Conservation (phyloP, 78 protist genomes). For the Mantamonas sphyraenae region DNA sequence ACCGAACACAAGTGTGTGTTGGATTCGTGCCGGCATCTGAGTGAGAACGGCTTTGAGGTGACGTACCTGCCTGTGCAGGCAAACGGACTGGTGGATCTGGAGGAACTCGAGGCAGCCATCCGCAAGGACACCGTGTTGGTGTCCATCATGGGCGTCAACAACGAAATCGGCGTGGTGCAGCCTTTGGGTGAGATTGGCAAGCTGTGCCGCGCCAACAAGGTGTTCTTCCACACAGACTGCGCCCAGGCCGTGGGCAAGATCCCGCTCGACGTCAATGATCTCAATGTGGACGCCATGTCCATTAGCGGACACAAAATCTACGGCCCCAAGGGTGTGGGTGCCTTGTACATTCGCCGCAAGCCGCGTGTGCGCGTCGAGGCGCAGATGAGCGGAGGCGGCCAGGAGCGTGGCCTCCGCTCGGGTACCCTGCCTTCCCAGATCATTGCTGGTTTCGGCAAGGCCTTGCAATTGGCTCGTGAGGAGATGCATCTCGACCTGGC, state of each 20-base stretch:
- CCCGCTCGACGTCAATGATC: constrained; percentile 84
- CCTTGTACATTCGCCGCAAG: constrained; percentile 86
- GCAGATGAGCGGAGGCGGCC: constrained; percentile 91
- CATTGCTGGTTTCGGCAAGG: constrained; percentile 85
- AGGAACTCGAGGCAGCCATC: constrained; percentile 52
- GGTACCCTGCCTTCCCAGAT: constrained; percentile 93
- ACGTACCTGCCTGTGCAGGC: constrained; percentile 72
- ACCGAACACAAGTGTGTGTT: constrained; percentile 96
- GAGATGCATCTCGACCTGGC: constrained; percentile 78
- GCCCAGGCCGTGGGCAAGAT: constrained; percentile 97
- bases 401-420: constrained; percentile 89
- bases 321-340: constrained; percentile 97
- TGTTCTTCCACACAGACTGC: constrained; percentile 91
- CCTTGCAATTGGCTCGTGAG: constrained; percentile 61
- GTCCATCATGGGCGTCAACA: constrained; percentile 94
- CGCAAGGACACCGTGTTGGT: constrained; percentile 88
- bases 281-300: constrained; percentile 77
- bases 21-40: constrained; percentile 89
- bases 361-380: constrained; percentile 87
- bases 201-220: constrained; percentile 2
- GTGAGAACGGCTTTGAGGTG: constrained; percentile 82
- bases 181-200: constrained; percentile 85
- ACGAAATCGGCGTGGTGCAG: constrained; percentile 96
- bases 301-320: constrained; percentile 94
- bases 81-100: constrained; percentile 74